Evolutionary conservation across 768 basidiomycete genomes (phyloP).

Genomic region (Phanerochaete sordida): DNA sequence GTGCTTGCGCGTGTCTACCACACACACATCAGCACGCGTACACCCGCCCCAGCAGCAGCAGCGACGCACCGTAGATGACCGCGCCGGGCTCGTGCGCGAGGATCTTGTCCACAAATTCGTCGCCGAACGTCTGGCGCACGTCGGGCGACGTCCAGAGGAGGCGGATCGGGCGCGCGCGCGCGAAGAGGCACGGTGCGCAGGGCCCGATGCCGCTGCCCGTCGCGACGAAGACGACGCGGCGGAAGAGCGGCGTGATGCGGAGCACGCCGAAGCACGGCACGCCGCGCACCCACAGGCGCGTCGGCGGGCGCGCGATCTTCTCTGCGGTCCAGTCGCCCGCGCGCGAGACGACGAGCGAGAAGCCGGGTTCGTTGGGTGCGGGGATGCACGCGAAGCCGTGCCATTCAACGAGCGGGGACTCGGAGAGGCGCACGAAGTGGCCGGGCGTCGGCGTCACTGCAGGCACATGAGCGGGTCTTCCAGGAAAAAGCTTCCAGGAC

Average conservation of each 20-base stretch:
- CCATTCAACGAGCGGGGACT: conserved; percentile 53
- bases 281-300: conserved; percentile 54
- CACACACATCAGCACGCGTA: not conserved
- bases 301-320: conserved; percentile 49
- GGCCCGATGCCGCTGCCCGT: conserved; percentile 60
- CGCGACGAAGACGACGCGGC: conserved; percentile 52
- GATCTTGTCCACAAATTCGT: conserved; percentile 55
- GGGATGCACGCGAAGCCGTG: conserved; percentile 56
- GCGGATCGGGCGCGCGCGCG: conserved; percentile 45
- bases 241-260: conserved; percentile 52
- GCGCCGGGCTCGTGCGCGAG: conserved; percentile 51
- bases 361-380: conserved; percentile 33
- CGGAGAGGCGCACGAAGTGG: conserved; percentile 34
- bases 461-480: conserved; percentile 15
- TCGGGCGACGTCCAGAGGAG: conserved; percentile 64
- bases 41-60: not conserved
- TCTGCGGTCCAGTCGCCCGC: conserved; percentile 61
- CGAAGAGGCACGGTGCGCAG: conserved; percentile 54
- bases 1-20: conserved; percentile 30
- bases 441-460: conserved; percentile 30
- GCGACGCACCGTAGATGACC: conserved; percentile 49
- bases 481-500: conserved; percentile 11
- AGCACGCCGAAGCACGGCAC: conserved; percentile 54
- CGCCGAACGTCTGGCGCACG: conserved; percentile 58
- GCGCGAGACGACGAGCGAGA: conserved; percentile 52